Evolutionary conservation across 108 stramenopile genomes (phyloP), one percentile per base, ranked within the genome.

Genomic region (Nannochloropsis gaditana): DNA sequence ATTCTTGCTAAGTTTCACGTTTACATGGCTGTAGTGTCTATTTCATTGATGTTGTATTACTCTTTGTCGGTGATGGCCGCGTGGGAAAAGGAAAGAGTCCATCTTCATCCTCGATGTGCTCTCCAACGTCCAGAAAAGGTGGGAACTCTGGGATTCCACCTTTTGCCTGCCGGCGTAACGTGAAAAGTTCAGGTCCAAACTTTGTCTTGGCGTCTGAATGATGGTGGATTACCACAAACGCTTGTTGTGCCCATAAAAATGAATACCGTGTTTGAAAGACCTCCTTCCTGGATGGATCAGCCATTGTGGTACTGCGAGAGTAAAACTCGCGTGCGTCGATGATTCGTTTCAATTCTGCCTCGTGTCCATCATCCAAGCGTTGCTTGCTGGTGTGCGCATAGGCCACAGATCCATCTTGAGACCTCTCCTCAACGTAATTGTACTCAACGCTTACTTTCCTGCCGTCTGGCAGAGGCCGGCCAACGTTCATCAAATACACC

Each of bases 191-290:
- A 73, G 4, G 59, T n/a, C 59, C 59, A 73, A 73, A 73, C 59
- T 73, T 8, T 3, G 15, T 4, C n/a, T 73, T 73, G 31, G 31
- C 31, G 59, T 73, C 59, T n/a, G 2, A 73, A 73, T 73, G 59
- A n/a, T 73, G 59, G n/a, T 73, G 19, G n/a, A 73, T 73, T 15
- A 73, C 59, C 59, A 73, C 59, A 73, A 73, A 73, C 15, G 59
- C 59, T n/a, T 73, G 59, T n/a, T 73, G 59, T n/a, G 59, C 59
- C 59, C 59, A 73, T n/a, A 73, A 73, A n/a, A 73, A 73, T 15
- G 59, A 73, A n/a, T 73, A 73, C 15, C 59, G 59, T 2, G 59
- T 73, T 73, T 73, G 59, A 73, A 73, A 73, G 19, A 73, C 59
- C n/a, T 73, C 59, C 59, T 73, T 73, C 8, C 59, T 15, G 19